Evolutionary conservation across 495 filamentous ascomycete genomes (phyloP).

Genomic region (Platismatia glauca): DNA sequence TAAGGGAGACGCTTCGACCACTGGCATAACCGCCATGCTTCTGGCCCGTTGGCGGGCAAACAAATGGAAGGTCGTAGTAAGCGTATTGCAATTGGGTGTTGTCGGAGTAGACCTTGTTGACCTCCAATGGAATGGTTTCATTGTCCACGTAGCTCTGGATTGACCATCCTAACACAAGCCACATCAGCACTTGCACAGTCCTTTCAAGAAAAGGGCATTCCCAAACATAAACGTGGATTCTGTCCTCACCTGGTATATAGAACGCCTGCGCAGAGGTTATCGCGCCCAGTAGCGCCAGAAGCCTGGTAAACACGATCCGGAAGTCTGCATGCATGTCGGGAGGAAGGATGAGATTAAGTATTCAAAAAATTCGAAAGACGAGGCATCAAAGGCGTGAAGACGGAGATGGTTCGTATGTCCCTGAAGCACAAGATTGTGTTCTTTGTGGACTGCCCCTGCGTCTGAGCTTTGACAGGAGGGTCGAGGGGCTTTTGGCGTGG

Average conservation of each 20-base stretch:
- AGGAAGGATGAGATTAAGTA: constrained; percentile 6
- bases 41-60: constrained; percentile 71
- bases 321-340: constrained; percentile 27
- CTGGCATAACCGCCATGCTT: constrained; percentile 63
- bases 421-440: neutral
- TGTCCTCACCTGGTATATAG: constrained; percentile 64
- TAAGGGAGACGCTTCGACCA: constrained; percentile 74
- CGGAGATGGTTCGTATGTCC: neutral
- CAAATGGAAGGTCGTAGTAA: constrained; percentile 87
- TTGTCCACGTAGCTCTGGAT: constrained; percentile 73
- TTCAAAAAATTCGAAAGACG: neutral
- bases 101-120: constrained; percentile 94
- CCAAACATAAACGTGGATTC: neutral
- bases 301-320: constrained; percentile 28
- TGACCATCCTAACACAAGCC: constrained; percentile 49
- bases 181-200: constrained; percentile 19
- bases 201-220: constrained; percentile 7
- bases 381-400: neutral
- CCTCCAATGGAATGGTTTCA: constrained; percentile 77
- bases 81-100: constrained; percentile 88
- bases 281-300: constrained; percentile 23
- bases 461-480: neutral
- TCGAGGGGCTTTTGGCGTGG: constrained; percentile 3
- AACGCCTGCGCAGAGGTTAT: constrained; percentile 47
- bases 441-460: neutral